These are phyloP conservation scores for Rhynchospora breviuscula DNA, from an alignment of 176 grass and related monocot species.

Conservation along the genomic window DNA sequence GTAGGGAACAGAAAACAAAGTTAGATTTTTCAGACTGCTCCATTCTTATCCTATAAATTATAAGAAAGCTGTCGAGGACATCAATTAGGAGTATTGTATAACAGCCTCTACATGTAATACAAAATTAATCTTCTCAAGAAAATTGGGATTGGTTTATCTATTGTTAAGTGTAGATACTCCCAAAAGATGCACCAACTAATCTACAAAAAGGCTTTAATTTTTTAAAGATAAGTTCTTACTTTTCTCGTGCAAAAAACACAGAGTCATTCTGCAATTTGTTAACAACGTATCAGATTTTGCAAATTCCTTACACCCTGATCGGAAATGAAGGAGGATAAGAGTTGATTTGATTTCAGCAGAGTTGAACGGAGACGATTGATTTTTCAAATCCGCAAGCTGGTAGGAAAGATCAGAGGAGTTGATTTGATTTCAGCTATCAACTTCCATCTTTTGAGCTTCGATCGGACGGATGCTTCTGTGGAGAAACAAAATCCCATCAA, in stretches of 20 bases:
- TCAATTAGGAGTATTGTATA: background rate
- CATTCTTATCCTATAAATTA: background rate
- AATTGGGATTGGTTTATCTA: background rate
- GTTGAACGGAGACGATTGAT: no score
- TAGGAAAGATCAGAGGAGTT: no score
- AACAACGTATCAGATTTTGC: background rate
- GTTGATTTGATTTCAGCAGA: no score
- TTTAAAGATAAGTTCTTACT: background rate
- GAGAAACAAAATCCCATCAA: no score
- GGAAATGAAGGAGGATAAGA: no score
- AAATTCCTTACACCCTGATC: background rate
- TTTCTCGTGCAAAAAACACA: background rate
- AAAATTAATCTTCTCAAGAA: background rate
- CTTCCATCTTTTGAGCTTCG: no score
- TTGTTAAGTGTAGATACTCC: background rate
- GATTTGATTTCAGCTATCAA: no score
- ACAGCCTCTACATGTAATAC: background rate
- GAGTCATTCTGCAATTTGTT: background rate
- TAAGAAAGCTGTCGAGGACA: background rate
- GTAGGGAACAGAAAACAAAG: background rate
- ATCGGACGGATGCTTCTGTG: no score
- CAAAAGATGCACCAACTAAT: background rate
- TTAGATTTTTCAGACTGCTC: background rate
- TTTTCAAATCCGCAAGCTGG: no score
- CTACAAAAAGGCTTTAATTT: background rate